phyloP scores from a whole-genome alignment of 331 rosid species.

The Acacia pycnantha region DNA sequence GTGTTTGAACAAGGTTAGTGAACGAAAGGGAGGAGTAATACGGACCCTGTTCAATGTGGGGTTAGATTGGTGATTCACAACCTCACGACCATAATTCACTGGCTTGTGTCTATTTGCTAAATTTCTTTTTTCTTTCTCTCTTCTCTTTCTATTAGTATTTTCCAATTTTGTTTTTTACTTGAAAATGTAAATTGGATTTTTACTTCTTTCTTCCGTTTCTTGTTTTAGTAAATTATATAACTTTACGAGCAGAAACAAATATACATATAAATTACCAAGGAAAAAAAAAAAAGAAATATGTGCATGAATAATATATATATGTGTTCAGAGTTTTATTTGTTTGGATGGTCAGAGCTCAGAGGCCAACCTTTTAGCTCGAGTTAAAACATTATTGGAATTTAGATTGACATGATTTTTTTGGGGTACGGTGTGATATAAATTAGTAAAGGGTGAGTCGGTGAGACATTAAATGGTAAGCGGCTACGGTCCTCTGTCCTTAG shows the following conservation, averaged over 20 bases:
- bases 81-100: slow-evolving; percentile 28
- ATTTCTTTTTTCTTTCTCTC: background rate
- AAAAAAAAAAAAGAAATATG: background rate
- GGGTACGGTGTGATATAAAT: background rate
- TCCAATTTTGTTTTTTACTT: background rate
- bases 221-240: background rate
- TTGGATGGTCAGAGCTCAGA: background rate
- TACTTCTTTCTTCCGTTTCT: background rate
- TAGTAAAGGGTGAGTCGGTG: background rate
- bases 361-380: background rate
- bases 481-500: no score
- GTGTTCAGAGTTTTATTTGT: background rate
- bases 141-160: background rate
- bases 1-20: slow-evolving; percentile 15
- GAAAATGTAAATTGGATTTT: background rate
- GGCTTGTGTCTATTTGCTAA: slow-evolving; percentile 30
- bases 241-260: background rate
- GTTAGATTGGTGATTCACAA: slow-evolving; percentile 17
- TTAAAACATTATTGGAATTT: background rate
- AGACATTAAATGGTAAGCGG: no score
- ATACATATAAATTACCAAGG: background rate
- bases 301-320: background rate
- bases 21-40: slow-evolving; percentile 12
- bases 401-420: background rate
- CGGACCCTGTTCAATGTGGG: slow-evolving; percentile 36